Conservation (phyloP, 2,329 filamentous ascomycete species). For the Trichoderma polysporum region DNA sequence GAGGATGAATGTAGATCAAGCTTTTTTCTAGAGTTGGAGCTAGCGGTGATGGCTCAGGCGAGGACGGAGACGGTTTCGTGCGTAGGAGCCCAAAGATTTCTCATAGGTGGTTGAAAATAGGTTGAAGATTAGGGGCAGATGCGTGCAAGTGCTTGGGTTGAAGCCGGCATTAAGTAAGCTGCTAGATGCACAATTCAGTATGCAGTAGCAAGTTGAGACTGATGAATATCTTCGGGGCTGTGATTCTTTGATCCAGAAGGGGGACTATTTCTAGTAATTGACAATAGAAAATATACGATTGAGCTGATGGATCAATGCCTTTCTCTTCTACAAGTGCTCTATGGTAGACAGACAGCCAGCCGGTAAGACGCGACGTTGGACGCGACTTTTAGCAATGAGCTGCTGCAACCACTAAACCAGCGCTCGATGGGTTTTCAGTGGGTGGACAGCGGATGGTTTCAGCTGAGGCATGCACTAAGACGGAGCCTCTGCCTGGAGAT, state of each 20-base stretch:
- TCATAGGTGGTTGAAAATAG: background rate
- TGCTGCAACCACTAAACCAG: constrained; percentile 4
- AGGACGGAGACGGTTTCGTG: background rate
- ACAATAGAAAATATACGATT: no score
- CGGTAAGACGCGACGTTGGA: background rate
- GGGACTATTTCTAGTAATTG: background rate
- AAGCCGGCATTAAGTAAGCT: constrained; percentile 2
- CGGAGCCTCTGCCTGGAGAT: constrained; percentile 2
- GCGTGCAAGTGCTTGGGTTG: background rate
- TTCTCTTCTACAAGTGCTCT: background rate
- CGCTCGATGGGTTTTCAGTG: background rate
- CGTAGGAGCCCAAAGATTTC: background rate
- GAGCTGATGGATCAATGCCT: background rate
- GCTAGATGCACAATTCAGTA: background rate
- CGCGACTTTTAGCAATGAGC: constrained; percentile 2
- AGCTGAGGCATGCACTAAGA: constrained; percentile 4
- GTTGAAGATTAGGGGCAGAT: background rate
- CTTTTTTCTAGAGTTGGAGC: background rate
- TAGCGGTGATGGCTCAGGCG: background rate
- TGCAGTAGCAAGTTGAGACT: background rate
- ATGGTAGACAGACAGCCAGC: background rate
- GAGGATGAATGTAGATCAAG: no score
- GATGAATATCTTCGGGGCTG: no score
- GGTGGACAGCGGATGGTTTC: background rate
- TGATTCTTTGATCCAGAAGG: background rate